Conservation (phyloP, 2,329 filamentous ascomycete genomes). For the Chrysoporthe deuterocubensis region DNA sequence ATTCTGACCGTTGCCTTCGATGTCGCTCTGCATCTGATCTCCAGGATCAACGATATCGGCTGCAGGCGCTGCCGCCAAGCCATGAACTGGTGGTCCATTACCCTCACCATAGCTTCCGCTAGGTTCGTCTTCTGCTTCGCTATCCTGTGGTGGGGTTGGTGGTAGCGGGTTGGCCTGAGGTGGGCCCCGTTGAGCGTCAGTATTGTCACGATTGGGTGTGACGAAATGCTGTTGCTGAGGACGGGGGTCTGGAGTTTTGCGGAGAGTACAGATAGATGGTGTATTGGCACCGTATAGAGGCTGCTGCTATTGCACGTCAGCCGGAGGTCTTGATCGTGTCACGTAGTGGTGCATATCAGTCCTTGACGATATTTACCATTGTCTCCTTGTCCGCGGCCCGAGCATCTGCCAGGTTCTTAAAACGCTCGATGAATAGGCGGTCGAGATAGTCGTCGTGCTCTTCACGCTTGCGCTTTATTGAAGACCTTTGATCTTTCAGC, state of each 20-base stretch:
- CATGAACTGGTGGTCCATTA: too few species aligned
- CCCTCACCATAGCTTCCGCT: too few species aligned
- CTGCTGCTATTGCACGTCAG: background rate
- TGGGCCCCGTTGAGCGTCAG: background rate
- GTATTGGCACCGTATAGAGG: background rate
- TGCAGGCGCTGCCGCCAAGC: too few species aligned
- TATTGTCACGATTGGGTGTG: background rate
- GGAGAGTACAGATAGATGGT: background rate
- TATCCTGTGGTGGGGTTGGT: too few species aligned
- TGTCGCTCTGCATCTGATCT: too few species aligned
- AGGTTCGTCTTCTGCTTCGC: too few species aligned
- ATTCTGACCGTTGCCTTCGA: background rate
- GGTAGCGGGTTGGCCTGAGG: too few species aligned
- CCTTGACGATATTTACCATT: background rate
- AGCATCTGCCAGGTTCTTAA: background rate
- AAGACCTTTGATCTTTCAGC: background rate
- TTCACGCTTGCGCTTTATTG: constrained; percentile 11
- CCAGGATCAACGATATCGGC: too few species aligned
- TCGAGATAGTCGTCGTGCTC: background rate
- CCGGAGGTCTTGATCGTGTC: background rate
- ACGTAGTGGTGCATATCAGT: background rate
- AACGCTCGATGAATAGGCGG: background rate
- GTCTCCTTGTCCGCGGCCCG: too few species aligned
- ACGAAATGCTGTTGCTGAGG: background rate
- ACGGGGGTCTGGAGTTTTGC: background rate